Base-by-base conservation (phyloP, 495 filamentous ascomycete species). In the Lepraria neglecta region DNA sequence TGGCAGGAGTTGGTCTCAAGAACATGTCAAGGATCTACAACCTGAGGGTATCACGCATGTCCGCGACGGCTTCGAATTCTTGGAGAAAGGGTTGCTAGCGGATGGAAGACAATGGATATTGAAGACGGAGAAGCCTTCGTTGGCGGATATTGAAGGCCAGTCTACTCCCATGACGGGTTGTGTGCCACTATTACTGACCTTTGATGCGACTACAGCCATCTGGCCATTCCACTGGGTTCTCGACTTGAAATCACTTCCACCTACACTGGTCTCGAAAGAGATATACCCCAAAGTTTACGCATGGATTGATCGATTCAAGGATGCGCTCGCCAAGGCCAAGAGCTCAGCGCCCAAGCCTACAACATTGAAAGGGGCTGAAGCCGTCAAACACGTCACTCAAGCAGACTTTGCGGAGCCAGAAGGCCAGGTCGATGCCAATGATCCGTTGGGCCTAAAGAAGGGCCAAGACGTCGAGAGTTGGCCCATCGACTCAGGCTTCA, bases 211-310 rank as follows among this genome's bases (percentile, higher is more conserved):
- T 56, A 10, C 62, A 75, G 74, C 77, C 19, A 73, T 83, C 14
- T 88, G 83, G 84, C 67, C 74, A 0, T 74, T 86, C 56, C 76
- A 82, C 64, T 88, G 87, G 85, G 61, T 86, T 1, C 66, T 70
- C 7, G 71, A 59, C 3, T 59, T 82, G 4, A 73, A 75, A 1
- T 78, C 80, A 12, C 64, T 85, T 31, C 73, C 75, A 45, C 63
- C 68, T 21, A 69, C 72, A 6, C 45, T 71, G 15, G 72, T 85
- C 50, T 73, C 74, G 1, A 65, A 63, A 43, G 56, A 69, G 21
- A 68, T 62, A 14, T 84, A 78, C 65, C 84, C 83, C 0, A 73
- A 69, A 50, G 78, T 80, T 6, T 83, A 75, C 61, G 75, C 78
- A 6, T 86, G 80, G 82, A 71, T 86, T 35, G 65, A 72, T 40